phyloP scores from a whole-genome alignment of 192 early-diverging fungal species.

The Ambispora gerdemannii region DNA sequence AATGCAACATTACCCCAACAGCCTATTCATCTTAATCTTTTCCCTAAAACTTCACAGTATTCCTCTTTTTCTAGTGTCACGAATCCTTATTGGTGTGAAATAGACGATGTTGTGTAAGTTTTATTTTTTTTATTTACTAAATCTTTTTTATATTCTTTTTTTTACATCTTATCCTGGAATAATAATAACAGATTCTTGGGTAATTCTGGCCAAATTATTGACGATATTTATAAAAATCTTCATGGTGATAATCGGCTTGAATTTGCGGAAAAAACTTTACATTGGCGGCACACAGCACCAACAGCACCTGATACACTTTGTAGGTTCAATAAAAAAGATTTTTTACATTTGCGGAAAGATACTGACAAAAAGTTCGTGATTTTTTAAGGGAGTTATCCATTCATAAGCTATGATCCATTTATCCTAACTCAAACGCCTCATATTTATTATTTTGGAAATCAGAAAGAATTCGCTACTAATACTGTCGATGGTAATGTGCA shows the following conservation, averaged over 20 bases:
- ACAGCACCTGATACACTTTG: constrained; percentile 93
- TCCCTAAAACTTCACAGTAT: constrained; percentile 55
- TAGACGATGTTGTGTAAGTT: constrained; percentile 64
- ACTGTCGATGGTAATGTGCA: constrained; percentile 46
- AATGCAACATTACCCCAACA: constrained; percentile 83
- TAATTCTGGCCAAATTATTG: constrained; percentile 82
- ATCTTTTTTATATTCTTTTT: too few relatives aligned
- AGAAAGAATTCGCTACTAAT: constrained; percentile 63
- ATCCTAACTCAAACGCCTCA: constrained; percentile 70
- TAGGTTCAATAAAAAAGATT: constrained; percentile 36
- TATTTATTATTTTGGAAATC: constrained; percentile 91
- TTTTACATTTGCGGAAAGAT: neutral
- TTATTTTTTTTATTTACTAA: neutral
- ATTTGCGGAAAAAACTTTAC: constrained; percentile 69
- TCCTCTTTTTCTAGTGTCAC: constrained; percentile 68
- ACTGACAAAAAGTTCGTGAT: neutral
- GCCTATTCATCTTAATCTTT: constrained; percentile 70
- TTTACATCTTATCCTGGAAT: too few relatives aligned
- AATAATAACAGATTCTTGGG: constrained; percentile 71
- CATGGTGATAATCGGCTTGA: constrained; percentile 54
- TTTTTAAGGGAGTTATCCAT: constrained; percentile 84
- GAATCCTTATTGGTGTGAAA: constrained; percentile 73
- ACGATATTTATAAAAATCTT: constrained; percentile 78
- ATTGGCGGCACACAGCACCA: constrained; percentile 88
- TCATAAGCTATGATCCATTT: constrained; percentile 83